These are phyloP conservation scores for Populus alba DNA, from an alignment of 345 rosid species.

Conservation along the genomic window DNA sequence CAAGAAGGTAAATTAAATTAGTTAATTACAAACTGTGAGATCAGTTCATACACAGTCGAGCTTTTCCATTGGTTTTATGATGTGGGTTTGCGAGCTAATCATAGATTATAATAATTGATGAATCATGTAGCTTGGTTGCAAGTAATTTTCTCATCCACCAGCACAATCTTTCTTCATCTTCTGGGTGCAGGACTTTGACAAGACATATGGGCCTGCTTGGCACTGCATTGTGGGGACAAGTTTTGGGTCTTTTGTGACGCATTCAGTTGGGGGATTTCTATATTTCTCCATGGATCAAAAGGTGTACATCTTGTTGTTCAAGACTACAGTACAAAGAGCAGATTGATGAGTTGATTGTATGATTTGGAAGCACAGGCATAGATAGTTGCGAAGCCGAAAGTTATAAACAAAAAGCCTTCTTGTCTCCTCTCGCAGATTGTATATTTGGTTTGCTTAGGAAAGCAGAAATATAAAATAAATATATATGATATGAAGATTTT, in stretches of 20 bases:
- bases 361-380: background rate
- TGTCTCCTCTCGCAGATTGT: constrained; percentile 14
- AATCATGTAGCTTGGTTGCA: background rate
- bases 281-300: constrained; percentile 60
- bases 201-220: constrained; percentile 61
- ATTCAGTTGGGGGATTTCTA: constrained; percentile 59
- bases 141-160: background rate
- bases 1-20: constrained; percentile 47
- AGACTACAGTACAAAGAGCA: constrained; percentile 58
- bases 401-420: background rate
- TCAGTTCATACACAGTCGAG: background rate
- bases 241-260: constrained; percentile 63
- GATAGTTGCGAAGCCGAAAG: constrained; percentile 7
- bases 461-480: background rate
- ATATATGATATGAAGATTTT: constrained; percentile 9
- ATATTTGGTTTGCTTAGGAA: constrained; percentile 15
- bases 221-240: constrained; percentile 64
- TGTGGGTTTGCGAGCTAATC: background rate
- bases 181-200: constrained; percentile 53
- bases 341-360: constrained; percentile 13
- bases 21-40: background rate
- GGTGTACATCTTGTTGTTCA: constrained; percentile 51
- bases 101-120: background rate
- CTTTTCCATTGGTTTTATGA: background rate
- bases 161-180: too few relatives aligned